These are phyloP conservation scores for Picocystis sp. DNA, from an alignment of 163 green algal genomes.

Conservation along the genomic window DNA sequence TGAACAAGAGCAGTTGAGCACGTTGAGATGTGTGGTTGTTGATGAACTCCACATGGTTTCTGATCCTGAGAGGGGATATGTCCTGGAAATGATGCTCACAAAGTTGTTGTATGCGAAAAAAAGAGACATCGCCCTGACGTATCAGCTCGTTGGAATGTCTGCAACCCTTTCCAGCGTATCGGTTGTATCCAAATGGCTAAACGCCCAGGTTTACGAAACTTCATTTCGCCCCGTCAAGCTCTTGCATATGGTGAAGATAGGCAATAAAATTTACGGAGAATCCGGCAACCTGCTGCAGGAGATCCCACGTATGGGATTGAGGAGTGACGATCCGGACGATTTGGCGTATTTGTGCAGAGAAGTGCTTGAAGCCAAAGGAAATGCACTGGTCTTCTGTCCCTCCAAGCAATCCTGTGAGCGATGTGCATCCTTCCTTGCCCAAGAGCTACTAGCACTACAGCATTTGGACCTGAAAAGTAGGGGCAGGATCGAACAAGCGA, in stretches of 20 bases:
- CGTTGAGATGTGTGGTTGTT: slow-evolving; percentile 64
- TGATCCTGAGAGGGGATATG: slow-evolving; percentile 51
- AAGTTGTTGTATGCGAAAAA: slow-evolving; percentile 60
- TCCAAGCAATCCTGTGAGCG: no score
- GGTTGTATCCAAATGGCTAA: slow-evolving; percentile 61
- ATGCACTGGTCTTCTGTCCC: no score
- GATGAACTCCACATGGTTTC: slow-evolving; percentile 96
- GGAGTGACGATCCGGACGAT: no score
- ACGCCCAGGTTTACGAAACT: slow-evolving; percentile 65
- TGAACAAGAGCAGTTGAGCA: slow-evolving; percentile 18
- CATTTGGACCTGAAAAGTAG: no score
- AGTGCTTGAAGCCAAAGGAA: no score
- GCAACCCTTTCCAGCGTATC: slow-evolving; percentile 79
- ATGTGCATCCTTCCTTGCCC: no score
- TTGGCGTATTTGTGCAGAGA: no score
- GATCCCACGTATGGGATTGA: no score
- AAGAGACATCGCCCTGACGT: neutral
- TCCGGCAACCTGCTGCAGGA: no score
- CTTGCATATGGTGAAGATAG: slow-evolving; percentile 40
- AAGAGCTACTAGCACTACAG: no score
- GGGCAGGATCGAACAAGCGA: neutral
- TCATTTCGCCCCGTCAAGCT: slow-evolving; percentile 67
- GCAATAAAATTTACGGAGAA: slow-evolving; percentile 19
- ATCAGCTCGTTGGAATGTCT: slow-evolving; percentile 74
- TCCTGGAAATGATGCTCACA: slow-evolving; percentile 91